A percentile compares a stretch with the other conserved stretches of the same genome.
These are phyloP conservation scores for Apiospora koreana DNA, from an alignment of 2,329 filamentous ascomycete species.

Conservation along the genomic window DNA sequence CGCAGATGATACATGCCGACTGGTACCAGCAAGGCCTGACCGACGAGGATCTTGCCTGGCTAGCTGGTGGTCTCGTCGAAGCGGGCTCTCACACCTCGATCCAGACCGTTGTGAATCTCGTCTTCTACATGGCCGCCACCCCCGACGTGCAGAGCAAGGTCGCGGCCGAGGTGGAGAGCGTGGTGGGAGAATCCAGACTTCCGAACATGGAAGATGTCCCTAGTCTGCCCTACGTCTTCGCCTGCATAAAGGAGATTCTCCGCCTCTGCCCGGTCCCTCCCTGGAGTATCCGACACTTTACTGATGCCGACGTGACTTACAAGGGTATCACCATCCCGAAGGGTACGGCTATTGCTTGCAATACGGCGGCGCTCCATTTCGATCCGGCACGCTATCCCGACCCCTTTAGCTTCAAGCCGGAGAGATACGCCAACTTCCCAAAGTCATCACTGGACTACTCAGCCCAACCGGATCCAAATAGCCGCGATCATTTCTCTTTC, in stretches of 20 bases:
- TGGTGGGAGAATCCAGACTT: too few relatives aligned
- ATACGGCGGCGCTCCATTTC: slow-evolving; percentile 29
- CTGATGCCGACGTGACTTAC: slow-evolving; percentile 45
- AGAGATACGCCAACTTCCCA: slow-evolving; percentile 26
- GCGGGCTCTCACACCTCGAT: too few relatives aligned
- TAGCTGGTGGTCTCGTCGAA: too few relatives aligned
- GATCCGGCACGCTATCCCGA: slow-evolving; percentile 23
- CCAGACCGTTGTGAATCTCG: too few relatives aligned
- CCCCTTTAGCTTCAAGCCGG: slow-evolving; percentile 20
- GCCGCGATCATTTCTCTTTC: slow-evolving; percentile 46
- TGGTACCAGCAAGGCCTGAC: too few relatives aligned
- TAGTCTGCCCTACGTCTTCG: slow-evolving; percentile 36
- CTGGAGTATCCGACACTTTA: slow-evolving; percentile 43
- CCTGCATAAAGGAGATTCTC: slow-evolving; percentile 34
- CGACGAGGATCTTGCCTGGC: too few relatives aligned
- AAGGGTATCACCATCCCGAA: slow-evolving; percentile 46
- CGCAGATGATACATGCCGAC: too few relatives aligned
- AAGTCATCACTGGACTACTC: too few relatives aligned
- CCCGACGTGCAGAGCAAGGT: too few relatives aligned
- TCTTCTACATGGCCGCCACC: too few relatives aligned
- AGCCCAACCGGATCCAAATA: slow-evolving; percentile 28
- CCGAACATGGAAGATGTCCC: too few relatives aligned
- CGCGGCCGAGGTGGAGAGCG: too few relatives aligned
- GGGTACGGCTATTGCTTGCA: slow-evolving; percentile 39
- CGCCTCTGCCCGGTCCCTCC: slow-evolving; percentile 27